Evolutionary conservation across 805 yeast species (phyloP).

Genomic region (Zygosaccharomyces gambellarensis): DNA sequence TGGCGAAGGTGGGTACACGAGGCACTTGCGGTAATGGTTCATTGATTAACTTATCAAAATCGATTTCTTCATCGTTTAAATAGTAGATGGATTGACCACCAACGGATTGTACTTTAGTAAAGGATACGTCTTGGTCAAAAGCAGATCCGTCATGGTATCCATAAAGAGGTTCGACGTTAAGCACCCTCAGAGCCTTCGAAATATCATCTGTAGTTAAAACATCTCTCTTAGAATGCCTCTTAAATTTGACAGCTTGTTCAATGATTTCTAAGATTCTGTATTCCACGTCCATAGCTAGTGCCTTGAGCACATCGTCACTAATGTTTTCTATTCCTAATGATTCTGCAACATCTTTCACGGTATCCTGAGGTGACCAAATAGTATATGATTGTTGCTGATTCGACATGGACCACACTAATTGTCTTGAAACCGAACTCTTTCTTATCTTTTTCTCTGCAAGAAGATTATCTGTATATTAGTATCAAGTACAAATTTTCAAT

Average conservation of each 20-base stretch:
- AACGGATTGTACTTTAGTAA: conserved; percentile 81
- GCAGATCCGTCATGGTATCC: conserved; percentile 59
- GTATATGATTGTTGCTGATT: conserved; percentile 59
- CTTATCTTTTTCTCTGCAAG: background rate
- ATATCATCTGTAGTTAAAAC: conserved; percentile 77
- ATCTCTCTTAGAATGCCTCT: conserved; percentile 88
- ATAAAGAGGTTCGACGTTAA: conserved; percentile 91
- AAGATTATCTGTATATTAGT: background rate
- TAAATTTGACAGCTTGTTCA: conserved; percentile 93
- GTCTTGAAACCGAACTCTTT: background rate
- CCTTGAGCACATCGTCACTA: conserved; percentile 89
- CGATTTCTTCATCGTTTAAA: conserved; percentile 87
- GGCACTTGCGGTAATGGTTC: conserved; percentile 96
- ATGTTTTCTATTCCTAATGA: conserved; percentile 71
- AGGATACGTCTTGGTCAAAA: conserved; percentile 56
- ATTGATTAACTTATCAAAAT: conserved; percentile 87
- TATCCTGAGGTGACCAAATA: conserved; percentile 95
- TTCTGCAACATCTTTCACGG: conserved; percentile 95
- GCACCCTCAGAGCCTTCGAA: conserved; percentile 70
- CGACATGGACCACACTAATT: conserved; percentile 14
- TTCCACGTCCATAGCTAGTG: conserved; percentile 98
- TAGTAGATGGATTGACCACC: conserved; percentile 93
- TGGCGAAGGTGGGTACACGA: conserved; percentile 83
- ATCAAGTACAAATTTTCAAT: conserved; percentile 1
- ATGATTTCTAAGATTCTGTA: conserved; percentile 91